Conservation (phyloP, 2,329 filamentous ascomycete species). For the Alternaria infectoria region DNA sequence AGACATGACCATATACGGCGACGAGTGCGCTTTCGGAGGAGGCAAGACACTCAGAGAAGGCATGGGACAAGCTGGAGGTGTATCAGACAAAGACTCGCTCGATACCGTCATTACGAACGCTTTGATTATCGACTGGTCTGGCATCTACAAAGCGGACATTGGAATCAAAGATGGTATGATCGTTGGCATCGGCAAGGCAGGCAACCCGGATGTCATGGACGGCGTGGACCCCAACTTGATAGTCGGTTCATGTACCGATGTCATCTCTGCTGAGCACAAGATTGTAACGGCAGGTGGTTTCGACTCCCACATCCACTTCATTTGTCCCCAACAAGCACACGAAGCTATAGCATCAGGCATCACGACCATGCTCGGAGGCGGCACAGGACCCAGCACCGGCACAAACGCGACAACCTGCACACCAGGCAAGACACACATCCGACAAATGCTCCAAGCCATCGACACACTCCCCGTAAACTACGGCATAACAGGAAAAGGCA, state of each 20-base stretch:
- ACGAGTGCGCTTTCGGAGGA: slow-evolving; percentile 94
- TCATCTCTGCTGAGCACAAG: slow-evolving; percentile 86
- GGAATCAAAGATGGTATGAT: slow-evolving; percentile 89
- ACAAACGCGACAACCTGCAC: slow-evolving; percentile 94
- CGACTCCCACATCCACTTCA: slow-evolving; percentile 91
- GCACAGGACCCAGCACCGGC: slow-evolving; percentile 89
- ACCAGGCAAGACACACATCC: slow-evolving; percentile 80
- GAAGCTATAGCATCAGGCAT: slow-evolving; percentile 86
- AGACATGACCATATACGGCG: slow-evolving; percentile 83
- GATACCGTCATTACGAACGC: slow-evolving; percentile 91
- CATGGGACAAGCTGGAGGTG: slow-evolving; percentile 89
- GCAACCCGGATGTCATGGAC: slow-evolving; percentile 97
- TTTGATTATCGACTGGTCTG: slow-evolving; percentile 86
- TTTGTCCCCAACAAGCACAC: slow-evolving; percentile 88
- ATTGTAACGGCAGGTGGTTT: slow-evolving; percentile 91
- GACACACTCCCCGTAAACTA: slow-evolving; percentile 84
- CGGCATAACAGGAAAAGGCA: slow-evolving; percentile 92
- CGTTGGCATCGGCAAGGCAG: slow-evolving; percentile 88
- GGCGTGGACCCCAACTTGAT: slow-evolving; percentile 80
- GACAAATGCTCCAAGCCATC: slow-evolving; percentile 87
- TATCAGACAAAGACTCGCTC: slow-evolving; percentile 72
- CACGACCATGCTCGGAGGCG: slow-evolving; percentile 89
- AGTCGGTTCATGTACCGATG: slow-evolving; percentile 87
- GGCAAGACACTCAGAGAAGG: slow-evolving; percentile 93
- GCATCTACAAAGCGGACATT: slow-evolving; percentile 96